These are phyloP conservation scores for Aspergillus hiratsukae DNA, from an alignment of 2,329 filamentous ascomycete species.

Conservation along the genomic window DNA sequence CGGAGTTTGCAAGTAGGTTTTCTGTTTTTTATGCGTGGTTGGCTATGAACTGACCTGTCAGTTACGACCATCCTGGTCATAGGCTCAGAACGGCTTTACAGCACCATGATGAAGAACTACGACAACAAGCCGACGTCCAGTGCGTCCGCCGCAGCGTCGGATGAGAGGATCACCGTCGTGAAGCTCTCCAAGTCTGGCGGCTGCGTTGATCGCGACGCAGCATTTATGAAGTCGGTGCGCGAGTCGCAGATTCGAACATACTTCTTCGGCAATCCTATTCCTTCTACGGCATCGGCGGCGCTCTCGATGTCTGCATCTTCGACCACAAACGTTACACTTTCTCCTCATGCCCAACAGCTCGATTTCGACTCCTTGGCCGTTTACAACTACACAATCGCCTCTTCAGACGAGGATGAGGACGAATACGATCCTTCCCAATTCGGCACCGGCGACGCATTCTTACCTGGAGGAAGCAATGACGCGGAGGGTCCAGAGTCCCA, in stretches of 20 bases:
- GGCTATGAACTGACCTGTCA: conserved; percentile 24
- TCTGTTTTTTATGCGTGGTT: neutral
- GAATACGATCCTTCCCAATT: conserved; percentile 38
- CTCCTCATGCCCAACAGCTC: conserved; percentile 80
- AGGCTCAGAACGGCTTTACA: conserved; percentile 71
- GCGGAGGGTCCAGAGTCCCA: conserved; percentile 14
- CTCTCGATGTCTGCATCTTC: conserved; percentile 32
- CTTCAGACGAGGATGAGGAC: conserved; percentile 47
- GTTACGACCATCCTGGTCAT: conserved; percentile 78
- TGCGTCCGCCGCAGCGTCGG: conserved; percentile 43
- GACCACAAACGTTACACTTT: conserved; percentile 63
- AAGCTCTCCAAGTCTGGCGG: conserved; percentile 81
- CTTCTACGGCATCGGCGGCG: conserved; percentile 34
- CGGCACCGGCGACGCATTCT: conserved; percentile 30
- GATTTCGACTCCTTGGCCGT: conserved; percentile 71
- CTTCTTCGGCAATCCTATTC: conserved; percentile 73
- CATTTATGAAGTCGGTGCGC: conserved; percentile 67
- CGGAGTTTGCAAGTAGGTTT: conserved; percentile 58
- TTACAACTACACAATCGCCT: conserved; percentile 64
- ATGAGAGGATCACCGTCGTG: conserved; percentile 70
- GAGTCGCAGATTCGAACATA: conserved; percentile 83
- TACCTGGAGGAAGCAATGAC: conserved; percentile 30
- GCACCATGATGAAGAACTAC: conserved; percentile 69
- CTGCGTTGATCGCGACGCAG: conserved; percentile 69
- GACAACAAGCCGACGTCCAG: conserved; percentile 45